Evolutionary conservation across 2,329 filamentous ascomycete species (phyloP), one percentile per base, ranked within the genome.

Genomic region (Balansia obtecta): DNA sequence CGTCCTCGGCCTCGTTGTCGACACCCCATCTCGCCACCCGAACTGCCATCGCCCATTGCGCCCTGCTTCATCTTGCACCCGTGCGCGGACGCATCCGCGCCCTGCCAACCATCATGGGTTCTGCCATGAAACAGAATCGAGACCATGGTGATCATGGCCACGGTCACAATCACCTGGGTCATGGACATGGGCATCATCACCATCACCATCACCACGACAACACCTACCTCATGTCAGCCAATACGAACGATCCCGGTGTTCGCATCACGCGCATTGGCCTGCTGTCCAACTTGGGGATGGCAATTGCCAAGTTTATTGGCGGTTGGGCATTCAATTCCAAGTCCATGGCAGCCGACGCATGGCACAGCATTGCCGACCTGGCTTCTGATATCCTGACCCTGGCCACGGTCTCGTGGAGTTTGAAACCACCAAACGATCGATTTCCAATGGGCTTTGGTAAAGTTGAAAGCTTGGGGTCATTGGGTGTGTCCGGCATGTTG

Each of bases 401-500:
- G 18, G 87, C 88, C 15, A 98, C 93, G 10, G 90, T 98, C 45
- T 91, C 90, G 18, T 95, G 87, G 82, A 95, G 90, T 53, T 71
- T 97, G 53, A 88, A 86, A 60, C 84, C 88, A 6, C 89, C 93
- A 0, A 88, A 86, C 11, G 77, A 85, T 50, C 79, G 79, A 40
- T 98, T 95, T 63, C 93, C 93, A 2, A 81, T 83, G 60, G 93
- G 93, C 1, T 98, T 95, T 64, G 93, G 93, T 63, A 98, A 98
- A 72, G 80, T 98, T n/a, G 93, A 98, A 73, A 95, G 89, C 61
- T 71, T 98, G 63, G 93, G 93, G 18, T 93, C 89, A 20, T 71
- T 98, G 52, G 93, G 91, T 15, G 93, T 98, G 34, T 96, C 90
- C 58, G 83, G 89, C 55, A 86, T 98, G 70, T 74, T 98, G 59